Percentiles rank a stretch among this genome's conserved stretches.
These are phyloP conservation scores for Kluyveromyces starmeri DNA, from an alignment of 805 yeast genomes.

Conservation along the genomic window DNA sequence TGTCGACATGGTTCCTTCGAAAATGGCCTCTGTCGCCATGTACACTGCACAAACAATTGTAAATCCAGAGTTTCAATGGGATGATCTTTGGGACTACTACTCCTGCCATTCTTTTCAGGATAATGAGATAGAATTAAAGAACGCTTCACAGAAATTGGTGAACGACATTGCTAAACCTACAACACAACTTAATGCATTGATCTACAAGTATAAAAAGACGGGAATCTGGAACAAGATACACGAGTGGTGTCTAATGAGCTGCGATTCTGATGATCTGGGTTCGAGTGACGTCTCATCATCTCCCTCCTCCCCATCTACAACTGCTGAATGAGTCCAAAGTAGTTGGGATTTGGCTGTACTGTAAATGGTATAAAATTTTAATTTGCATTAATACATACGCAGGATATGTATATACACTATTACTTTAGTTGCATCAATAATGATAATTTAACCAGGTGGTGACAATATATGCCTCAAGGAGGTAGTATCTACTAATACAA, in stretches of 20 bases:
- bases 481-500: too few relatives aligned
- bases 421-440: too few relatives aligned
- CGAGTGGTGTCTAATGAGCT: slow-evolving; percentile 3
- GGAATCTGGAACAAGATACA: slow-evolving; percentile 2
- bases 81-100: slow-evolving; percentile 3
- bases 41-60: slow-evolving; percentile 3
- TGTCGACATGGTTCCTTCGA: slow-evolving; percentile 64
- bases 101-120: slow-evolving; percentile 2
- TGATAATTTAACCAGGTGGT: too few relatives aligned
- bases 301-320: neutral
- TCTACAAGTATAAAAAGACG: slow-evolving; percentile 15
- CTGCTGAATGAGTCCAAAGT: too few relatives aligned
- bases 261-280: neutral
- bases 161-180: slow-evolving; percentile 22
- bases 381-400: too few relatives aligned
- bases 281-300: slow-evolving; percentile 1
- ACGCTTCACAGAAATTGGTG: slow-evolving; percentile 12
- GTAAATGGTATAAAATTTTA: too few relatives aligned
- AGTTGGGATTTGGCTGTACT: too few relatives aligned
- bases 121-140: slow-evolving; percentile 1
- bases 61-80: slow-evolving; percentile 1
- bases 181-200: slow-evolving; percentile 22
- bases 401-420: too few relatives aligned
- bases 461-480: too few relatives aligned
- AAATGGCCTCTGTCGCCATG: slow-evolving; percentile 84